Evolutionary conservation across 1,139 yeast species (phyloP).

Genomic region (Zhuliangozyma blackwelliae): DNA sequence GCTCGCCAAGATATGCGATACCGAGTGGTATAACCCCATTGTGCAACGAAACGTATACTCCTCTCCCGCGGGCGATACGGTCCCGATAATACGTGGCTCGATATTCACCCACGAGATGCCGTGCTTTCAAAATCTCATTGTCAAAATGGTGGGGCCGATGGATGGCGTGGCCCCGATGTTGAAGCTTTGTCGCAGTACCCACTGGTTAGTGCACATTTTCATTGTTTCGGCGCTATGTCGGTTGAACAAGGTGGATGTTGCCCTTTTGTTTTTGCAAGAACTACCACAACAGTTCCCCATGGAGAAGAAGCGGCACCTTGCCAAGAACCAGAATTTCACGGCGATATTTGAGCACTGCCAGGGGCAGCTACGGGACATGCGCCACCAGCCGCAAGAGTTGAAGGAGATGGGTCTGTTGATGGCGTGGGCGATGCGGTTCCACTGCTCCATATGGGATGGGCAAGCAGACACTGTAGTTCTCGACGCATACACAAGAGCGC

Average conservation of each 20-base stretch:
- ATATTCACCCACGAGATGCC: constrained; percentile 30
- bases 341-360: constrained; percentile 1
- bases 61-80: constrained; percentile 14
- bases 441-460: constrained; percentile 1
- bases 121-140: constrained; percentile 19
- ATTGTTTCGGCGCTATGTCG: constrained; percentile 26
- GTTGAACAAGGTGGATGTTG: constrained; percentile 20
- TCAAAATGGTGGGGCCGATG: constrained; percentile 13
- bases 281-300: constrained; percentile 15
- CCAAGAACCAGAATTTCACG: constrained; percentile 6
- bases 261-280: constrained; percentile 20
- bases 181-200: constrained; percentile 13
- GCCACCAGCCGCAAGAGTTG: background rate
- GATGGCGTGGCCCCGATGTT: constrained; percentile 2
- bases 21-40: constrained; percentile 23
- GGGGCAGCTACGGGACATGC: too few species aligned
- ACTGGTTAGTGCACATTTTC: constrained; percentile 23
- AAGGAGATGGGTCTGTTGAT: background rate
- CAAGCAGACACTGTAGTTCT: background rate
- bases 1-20: constrained; percentile 8
- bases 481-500: constrained; percentile 1
- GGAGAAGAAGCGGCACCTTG: background rate
- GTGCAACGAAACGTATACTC: constrained; percentile 25
- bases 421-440: constrained; percentile 1
- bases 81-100: constrained; percentile 23